Percentiles rank a stretch among this genome's conserved stretches.
Conservation (phyloP, 2,329 filamentous ascomycete genomes). For the Fusarium continuum region DNA sequence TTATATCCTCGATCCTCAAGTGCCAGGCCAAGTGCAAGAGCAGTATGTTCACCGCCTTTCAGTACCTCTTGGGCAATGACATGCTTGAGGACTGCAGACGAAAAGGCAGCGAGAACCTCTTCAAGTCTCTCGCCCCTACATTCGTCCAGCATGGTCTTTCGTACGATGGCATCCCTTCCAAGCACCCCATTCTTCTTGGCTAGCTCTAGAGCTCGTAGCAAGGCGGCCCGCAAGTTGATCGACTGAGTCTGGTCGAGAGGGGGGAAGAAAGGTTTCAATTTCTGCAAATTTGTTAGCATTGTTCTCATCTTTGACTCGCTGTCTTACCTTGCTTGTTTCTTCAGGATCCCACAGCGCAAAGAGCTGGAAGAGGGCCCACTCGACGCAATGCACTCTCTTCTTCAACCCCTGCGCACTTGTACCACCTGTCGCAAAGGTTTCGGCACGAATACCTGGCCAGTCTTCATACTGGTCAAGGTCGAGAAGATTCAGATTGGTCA, state of each 20-base stretch:
- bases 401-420: conserved; percentile 79
- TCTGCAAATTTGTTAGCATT: conserved; percentile 61
- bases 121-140: conserved; percentile 92
- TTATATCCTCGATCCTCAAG: conserved; percentile 67
- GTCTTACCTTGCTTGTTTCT: conserved; percentile 74
- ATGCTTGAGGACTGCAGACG: conserved; percentile 81
- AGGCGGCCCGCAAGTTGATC: conserved; percentile 83
- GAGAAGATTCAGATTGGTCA: conserved; percentile 85
- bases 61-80: conserved; percentile 58
- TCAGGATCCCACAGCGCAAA: conserved; percentile 85
- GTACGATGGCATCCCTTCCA: conserved; percentile 79
- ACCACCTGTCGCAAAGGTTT: conserved; percentile 71
- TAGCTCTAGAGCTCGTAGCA: conserved; percentile 83
- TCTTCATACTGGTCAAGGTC: conserved; percentile 79
- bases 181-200: conserved; percentile 88
- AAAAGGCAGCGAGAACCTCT: conserved; percentile 85
- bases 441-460: conserved; percentile 79
- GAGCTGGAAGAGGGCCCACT: conserved; percentile 91
- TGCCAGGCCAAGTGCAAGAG: conserved; percentile 64
- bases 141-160: conserved; percentile 97
- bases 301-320: not conserved
- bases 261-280: conserved; percentile 89
- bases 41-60: conserved; percentile 52
- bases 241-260: conserved; percentile 91
- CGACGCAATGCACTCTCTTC: conserved; percentile 80